phyloP scores from a whole-genome alignment of 257 asterid species.

The Solanum stenotomum region DNA sequence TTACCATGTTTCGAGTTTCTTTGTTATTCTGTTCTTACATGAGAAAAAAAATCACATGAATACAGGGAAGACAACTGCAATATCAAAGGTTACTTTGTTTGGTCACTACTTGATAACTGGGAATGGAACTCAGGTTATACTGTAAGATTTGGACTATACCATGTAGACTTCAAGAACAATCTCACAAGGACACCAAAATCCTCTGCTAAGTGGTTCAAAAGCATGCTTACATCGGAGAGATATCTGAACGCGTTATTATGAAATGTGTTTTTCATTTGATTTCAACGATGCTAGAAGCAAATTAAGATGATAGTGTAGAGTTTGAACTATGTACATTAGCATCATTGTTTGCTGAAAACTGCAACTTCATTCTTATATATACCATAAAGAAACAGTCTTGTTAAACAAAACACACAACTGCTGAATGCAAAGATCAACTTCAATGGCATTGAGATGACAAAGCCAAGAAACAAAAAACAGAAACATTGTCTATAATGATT shows the following conservation, averaged over 20 bases:
- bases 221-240: constrained; percentile 27
- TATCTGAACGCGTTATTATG: neutral
- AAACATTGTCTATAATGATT: neutral
- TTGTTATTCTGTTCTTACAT: neutral
- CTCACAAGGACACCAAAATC: constrained; percentile 78
- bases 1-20: neutral
- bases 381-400: neutral
- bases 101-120: constrained; percentile 95
- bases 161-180: constrained; percentile 71
- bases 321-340: neutral
- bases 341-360: neutral
- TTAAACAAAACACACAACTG: neutral
- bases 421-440: neutral
- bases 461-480: neutral
- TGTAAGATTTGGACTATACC: constrained; percentile 66
- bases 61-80: constrained; percentile 72
- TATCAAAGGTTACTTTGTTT: constrained; percentile 60
- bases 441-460: neutral
- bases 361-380: neutral
- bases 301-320: neutral
- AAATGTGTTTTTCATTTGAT: neutral
- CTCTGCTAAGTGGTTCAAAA: constrained; percentile 63
- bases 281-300: neutral
- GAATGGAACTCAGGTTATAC: constrained; percentile 96
- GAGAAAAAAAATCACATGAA: neutral